Base-by-base conservation (phyloP, 2,329 filamentous ascomycete genomes). In the Fusarium sp. region DNA sequence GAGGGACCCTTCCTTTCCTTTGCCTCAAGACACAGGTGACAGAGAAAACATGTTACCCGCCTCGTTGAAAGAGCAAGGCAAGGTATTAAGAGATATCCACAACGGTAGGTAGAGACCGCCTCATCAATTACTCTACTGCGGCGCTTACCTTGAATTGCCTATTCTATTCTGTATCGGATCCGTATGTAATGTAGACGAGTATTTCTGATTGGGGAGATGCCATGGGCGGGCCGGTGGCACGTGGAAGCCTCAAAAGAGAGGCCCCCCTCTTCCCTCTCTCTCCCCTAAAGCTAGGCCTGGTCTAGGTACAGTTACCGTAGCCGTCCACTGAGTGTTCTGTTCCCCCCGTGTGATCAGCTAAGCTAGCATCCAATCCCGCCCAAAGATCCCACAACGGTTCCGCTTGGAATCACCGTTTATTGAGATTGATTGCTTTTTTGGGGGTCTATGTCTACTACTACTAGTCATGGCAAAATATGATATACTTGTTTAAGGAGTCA, bases 301-400 rank as follows among this genome's bases (percentile, higher is more conserved):
- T 37, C 34, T 37, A 37, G 34, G 34, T n/a, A 37, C 34, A 37
- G 34, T n/a, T 37, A 37, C 34, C 34, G 34, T 30, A 14, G 28
- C 28, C 28, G 28, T 30, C 28, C 28, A 28, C 28, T 28, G 28
- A 13, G 28, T 30, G 28, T 30, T 28, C 28, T 28, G 28, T 28
- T 28, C 45, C 39, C 69, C 67, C 62, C 52, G 49, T 57, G 53
- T 49, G 71, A 74, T 74, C 71, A 67, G 34, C 71, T 30, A 30
- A 30, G 28, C 28, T 30, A 30, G 28, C 28, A 14, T 30, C 12
- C 12, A 30, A 60, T 53, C 21, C 28, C 23, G 37, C 16, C 45
- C 57, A 64, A 31, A 31, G 11, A 49, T 53, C 62, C 62, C 55
- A 71, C 48, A 61, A 60, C 19, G 67, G 66, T 50, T 42, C 48